phyloP scores from a whole-genome alignment of 2,329 filamentous ascomycete species.

The Alternaria tenuissima region DNA sequence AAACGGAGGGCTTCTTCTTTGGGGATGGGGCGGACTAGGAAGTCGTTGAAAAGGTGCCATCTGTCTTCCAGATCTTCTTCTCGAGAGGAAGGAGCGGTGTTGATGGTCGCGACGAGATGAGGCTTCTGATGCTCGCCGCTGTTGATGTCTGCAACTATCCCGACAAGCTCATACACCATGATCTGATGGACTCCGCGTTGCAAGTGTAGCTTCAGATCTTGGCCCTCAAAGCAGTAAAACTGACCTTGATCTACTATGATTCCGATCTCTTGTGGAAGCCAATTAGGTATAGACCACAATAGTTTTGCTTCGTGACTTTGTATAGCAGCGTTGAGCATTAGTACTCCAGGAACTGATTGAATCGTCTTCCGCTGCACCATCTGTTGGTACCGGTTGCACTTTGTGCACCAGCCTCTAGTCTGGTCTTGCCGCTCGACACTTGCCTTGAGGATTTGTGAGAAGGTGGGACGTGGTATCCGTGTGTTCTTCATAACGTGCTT shows the following conservation, averaged over 20 bases:
- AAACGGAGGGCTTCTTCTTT: slow-evolving; percentile 88
- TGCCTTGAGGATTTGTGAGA: slow-evolving; percentile 90
- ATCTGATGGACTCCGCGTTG: slow-evolving; percentile 82
- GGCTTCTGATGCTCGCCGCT: slow-evolving; percentile 84
- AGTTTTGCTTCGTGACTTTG: slow-evolving; percentile 76
- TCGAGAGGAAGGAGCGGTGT: slow-evolving; percentile 75
- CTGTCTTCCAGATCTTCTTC: slow-evolving; percentile 68
- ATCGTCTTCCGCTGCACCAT: slow-evolving; percentile 86
- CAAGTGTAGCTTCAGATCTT: slow-evolving; percentile 82
- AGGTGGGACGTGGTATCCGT: slow-evolving; percentile 66
- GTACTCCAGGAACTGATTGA: slow-evolving; percentile 79
- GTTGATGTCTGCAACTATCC: slow-evolving; percentile 89
- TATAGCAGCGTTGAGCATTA: slow-evolving; percentile 84
- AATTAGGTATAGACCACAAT: slow-evolving; percentile 88
- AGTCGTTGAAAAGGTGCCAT: slow-evolving; percentile 99
- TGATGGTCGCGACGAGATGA: slow-evolving; percentile 90
- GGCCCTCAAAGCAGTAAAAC: slow-evolving; percentile 93
- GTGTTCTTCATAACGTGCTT: slow-evolving; percentile 64
- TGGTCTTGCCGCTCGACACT: slow-evolving; percentile 90
- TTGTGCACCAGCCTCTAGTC: slow-evolving; percentile 90
- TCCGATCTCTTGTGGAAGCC: slow-evolving; percentile 93
- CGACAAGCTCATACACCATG: slow-evolving; percentile 88
- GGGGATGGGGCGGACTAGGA: slow-evolving; percentile 82
- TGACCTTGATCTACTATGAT: slow-evolving; percentile 90
- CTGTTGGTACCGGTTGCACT: slow-evolving; percentile 89